Evolutionary conservation across 2,329 filamentous ascomycete genomes (phyloP).

Genomic region (Trichoderma harzianum): DNA sequence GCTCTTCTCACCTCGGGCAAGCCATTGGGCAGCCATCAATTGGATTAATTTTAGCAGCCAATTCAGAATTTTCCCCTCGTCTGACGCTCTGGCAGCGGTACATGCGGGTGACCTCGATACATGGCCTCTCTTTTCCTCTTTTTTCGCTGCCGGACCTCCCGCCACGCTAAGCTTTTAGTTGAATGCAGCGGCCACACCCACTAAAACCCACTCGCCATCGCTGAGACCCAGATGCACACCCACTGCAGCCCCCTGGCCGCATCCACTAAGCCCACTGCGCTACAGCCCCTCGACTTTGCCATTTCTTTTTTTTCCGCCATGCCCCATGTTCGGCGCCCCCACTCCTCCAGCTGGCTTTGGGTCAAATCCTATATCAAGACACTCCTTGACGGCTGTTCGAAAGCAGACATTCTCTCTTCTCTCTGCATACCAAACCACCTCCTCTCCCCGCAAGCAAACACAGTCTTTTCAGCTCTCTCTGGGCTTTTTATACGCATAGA

Average conservation of each 20-base stretch:
- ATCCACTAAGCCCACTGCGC: conserved; percentile 5
- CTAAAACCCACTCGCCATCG: conserved; percentile 15
- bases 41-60: neutral
- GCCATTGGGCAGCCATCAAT: neutral
- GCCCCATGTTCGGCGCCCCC: conserved; percentile 11
- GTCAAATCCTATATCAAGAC: conserved; percentile 19
- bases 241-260: conserved; percentile 13
- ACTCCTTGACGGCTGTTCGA: conserved; percentile 16
- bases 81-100: neutral
- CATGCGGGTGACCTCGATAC: neutral
- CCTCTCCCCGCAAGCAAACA: conserved; percentile 14
- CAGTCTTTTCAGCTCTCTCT: neutral
- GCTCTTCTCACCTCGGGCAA: neutral
- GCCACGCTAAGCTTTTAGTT: conserved; percentile 30
- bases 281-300: conserved; percentile 5
- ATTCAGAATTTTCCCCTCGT: neutral
- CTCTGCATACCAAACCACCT: conserved; percentile 14
- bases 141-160: conserved; percentile 27
- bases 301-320: conserved; percentile 9
- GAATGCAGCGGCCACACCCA: conserved; percentile 23
- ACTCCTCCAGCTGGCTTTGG: conserved; percentile 8
- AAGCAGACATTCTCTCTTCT: conserved; percentile 12
- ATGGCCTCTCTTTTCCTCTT: neutral
- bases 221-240: conserved; percentile 18
- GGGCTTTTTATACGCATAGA: neutral